These are phyloP conservation scores for Apostasia ramifera DNA, from an alignment of 106 monocot species.

Conservation along the genomic window DNA sequence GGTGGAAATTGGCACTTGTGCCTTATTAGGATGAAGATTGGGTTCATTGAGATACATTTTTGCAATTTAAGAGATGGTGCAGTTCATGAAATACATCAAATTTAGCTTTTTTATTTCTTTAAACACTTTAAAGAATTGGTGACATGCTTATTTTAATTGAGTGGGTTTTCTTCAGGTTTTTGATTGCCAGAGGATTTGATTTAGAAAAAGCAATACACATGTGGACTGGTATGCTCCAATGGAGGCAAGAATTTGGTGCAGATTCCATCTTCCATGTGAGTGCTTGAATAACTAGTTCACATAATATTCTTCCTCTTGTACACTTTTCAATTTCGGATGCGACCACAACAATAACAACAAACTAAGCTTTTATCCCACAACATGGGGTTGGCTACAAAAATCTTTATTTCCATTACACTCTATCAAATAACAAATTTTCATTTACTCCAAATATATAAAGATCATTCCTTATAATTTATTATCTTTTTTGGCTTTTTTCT, in stretches of 20 bases:
- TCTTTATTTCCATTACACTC: too few species aligned
- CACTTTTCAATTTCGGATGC: too few species aligned
- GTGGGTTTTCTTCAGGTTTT: constrained; percentile 30
- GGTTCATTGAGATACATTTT: too few species aligned
- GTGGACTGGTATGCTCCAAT: constrained; percentile 63
- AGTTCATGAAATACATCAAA: too few species aligned
- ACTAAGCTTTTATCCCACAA: too few species aligned
- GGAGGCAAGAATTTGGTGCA: constrained; percentile 57
- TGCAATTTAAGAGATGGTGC: too few species aligned
- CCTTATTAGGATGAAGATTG: neutral
- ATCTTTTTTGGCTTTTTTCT: too few species aligned
- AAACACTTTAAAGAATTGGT: neutral
- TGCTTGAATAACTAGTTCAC: neutral
- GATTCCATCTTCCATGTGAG: constrained; percentile 57
- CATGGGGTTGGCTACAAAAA: too few species aligned
- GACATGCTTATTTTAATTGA: neutral
- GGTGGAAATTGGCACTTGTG: neutral
- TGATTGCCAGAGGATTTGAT: constrained; percentile 57
- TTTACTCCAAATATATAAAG: too few species aligned
- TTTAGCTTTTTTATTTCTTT: neutral
- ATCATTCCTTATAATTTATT: too few species aligned
- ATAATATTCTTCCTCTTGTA: neutral
- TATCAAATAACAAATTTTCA: too few species aligned
- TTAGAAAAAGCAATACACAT: constrained; percentile 53
- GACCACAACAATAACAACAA: too few species aligned